phyloP scores from a whole-genome alignment of 805 yeast genomes.

The Lipomyces spencermartinsiae region DNA sequence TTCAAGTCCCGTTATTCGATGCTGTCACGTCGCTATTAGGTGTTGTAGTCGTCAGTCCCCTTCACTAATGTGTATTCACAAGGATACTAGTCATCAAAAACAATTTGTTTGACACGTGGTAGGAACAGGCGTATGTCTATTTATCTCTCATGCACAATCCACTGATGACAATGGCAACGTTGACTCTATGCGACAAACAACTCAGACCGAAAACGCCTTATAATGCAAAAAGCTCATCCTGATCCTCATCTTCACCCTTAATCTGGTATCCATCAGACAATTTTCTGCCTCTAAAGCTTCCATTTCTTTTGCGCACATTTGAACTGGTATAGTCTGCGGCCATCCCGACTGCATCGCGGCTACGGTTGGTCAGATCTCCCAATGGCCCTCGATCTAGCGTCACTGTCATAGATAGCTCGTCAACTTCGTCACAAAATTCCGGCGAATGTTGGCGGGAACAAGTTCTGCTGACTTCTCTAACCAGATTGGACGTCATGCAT shows the following conservation, averaged over 20 bases:
- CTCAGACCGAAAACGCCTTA: background rate
- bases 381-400: background rate
- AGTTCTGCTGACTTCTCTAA: background rate
- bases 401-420: constrained; percentile 5
- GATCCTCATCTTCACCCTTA: constrained; percentile 2
- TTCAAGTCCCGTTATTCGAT: no score
- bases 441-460: background rate
- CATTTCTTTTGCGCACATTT: background rate
- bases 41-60: no score
- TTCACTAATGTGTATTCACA: no score
- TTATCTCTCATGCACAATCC: background rate
- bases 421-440: background rate
- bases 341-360: background rate
- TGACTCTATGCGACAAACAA: constrained; percentile 5
- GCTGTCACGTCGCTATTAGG: no score
- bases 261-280: background rate
- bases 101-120: no score
- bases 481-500: background rate
- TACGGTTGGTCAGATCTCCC: background rate
- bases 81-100: no score
- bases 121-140: no score
- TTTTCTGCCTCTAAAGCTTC: constrained; percentile 2
- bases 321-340: background rate
- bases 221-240: constrained; percentile 22
- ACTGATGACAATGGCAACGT: background rate